Evolutionary conservation across 2,329 filamentous ascomycete genomes (phyloP).

Genomic region (Fusarium coicis): DNA sequence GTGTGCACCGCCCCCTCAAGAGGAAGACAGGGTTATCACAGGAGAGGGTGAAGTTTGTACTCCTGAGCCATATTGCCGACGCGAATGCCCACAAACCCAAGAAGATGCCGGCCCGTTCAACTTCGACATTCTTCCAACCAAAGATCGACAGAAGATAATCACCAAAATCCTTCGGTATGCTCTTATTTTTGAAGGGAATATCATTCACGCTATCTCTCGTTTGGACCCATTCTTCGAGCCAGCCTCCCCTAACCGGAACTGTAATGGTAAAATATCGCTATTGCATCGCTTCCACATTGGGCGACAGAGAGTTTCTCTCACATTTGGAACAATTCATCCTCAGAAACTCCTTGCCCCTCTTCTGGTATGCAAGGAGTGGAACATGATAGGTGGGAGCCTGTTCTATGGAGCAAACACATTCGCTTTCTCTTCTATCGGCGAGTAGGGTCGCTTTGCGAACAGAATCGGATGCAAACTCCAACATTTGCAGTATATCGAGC

Average conservation of each 20-base stretch:
- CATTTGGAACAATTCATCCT: slow-evolving; percentile 46
- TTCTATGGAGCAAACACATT: slow-evolving; percentile 64
- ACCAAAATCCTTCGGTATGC: slow-evolving; percentile 2
- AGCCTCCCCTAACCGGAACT: neutral
- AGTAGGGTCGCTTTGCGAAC: slow-evolving; percentile 59
- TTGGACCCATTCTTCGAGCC: slow-evolving; percentile 51
- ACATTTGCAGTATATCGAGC: slow-evolving; percentile 57
- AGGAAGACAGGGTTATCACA: neutral
- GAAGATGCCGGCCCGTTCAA: too few relatives aligned
- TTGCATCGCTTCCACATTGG: slow-evolving; percentile 55
- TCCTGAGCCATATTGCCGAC: neutral
- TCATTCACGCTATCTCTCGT: slow-evolving; percentile 58
- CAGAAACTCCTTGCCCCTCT: slow-evolving; percentile 52
- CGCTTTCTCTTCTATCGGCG: slow-evolving; percentile 63
- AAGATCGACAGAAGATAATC: too few relatives aligned
- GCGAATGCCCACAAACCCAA: neutral
- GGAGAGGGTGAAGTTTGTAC: neutral
- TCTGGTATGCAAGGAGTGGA: slow-evolving; percentile 54
- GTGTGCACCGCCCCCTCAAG: neutral
- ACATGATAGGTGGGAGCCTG: slow-evolving; percentile 53
- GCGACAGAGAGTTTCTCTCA: slow-evolving; percentile 46
- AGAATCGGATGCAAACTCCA: slow-evolving; percentile 56
- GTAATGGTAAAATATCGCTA: slow-evolving; percentile 34
- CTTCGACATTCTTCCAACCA: too few relatives aligned
- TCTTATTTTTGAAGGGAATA: slow-evolving; percentile 48